These are phyloP conservation scores for Aspergillus cejpii DNA, from an alignment of 2,329 filamentous ascomycete genomes.

Conservation along the genomic window DNA sequence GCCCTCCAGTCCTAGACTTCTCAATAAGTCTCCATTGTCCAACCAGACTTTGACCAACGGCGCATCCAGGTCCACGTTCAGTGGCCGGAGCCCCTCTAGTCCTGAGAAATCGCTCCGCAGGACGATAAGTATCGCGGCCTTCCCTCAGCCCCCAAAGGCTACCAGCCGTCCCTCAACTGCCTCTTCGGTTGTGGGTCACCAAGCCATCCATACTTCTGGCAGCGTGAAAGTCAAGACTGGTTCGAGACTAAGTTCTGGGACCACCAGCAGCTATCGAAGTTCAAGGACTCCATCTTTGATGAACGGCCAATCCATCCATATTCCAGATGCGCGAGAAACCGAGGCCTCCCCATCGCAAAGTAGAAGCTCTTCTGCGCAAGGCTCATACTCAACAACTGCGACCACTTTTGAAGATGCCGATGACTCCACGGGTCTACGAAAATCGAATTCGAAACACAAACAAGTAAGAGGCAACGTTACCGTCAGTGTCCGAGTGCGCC, in stretches of 20 bases:
- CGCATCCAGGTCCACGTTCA: slow-evolving; percentile 51
- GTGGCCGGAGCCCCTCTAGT: slow-evolving; percentile 47
- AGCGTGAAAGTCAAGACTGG: slow-evolving; percentile 48
- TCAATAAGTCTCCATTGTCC: slow-evolving; percentile 45
- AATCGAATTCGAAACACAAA: slow-evolving; percentile 39
- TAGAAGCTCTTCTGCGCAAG: slow-evolving; percentile 83
- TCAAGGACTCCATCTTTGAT: slow-evolving; percentile 63
- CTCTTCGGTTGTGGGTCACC: slow-evolving; percentile 38
- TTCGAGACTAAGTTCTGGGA: slow-evolving; percentile 52
- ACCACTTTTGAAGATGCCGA: slow-evolving; percentile 78
- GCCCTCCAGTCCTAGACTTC: slow-evolving; percentile 50
- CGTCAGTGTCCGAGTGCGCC: slow-evolving; percentile 88
- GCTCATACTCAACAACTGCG: slow-evolving; percentile 82
- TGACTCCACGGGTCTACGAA: slow-evolving; percentile 44
- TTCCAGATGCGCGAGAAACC: slow-evolving; percentile 58
- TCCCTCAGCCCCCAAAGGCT: slow-evolving; percentile 78
- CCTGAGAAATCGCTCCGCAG: slow-evolving; percentile 69
- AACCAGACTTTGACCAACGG: slow-evolving; percentile 50
- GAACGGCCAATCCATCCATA: slow-evolving; percentile 67
- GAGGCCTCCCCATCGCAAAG: slow-evolving; percentile 83
- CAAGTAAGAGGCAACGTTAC: slow-evolving; percentile 91
- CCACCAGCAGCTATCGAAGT: slow-evolving; percentile 45
- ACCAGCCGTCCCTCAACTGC: slow-evolving; percentile 57
- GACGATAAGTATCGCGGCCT: slow-evolving; percentile 86
- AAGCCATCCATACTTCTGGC: slow-evolving; percentile 25